Evolutionary conservation across 371 early-diverging fungal species (phyloP).

Genomic region (Choanephora cucurbitarum): DNA sequence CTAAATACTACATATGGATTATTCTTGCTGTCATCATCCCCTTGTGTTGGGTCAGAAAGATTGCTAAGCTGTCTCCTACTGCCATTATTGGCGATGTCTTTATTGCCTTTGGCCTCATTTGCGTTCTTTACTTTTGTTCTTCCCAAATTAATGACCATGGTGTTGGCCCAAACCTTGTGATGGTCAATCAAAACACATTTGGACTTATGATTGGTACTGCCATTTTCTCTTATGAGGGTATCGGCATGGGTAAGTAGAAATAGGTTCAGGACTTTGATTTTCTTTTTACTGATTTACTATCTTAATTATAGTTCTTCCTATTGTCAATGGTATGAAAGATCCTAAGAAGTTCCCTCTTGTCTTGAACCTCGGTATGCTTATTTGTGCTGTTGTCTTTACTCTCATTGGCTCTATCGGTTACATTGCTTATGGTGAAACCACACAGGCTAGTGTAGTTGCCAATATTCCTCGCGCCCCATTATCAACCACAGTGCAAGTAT

Average conservation of each 20-base stretch:
- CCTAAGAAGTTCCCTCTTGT: constrained; percentile 64
- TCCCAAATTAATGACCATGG: constrained; percentile 57
- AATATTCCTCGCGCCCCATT: constrained; percentile 60
- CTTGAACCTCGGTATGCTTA: constrained; percentile 57
- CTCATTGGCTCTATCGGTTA: constrained; percentile 76
- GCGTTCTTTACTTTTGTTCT: constrained; percentile 66
- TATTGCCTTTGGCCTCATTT: constrained; percentile 73
- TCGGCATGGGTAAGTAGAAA: constrained; percentile 42
- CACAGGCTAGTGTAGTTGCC: constrained; percentile 70
- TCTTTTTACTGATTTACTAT: neutral
- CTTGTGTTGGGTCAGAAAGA: constrained; percentile 74
- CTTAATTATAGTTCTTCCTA: constrained; percentile 42
- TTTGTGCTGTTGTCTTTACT: constrained; percentile 63
- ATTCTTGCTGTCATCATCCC: constrained; percentile 74
- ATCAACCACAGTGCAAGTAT: constrained; percentile 62
- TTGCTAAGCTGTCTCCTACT: constrained; percentile 71
- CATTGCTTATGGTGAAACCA: constrained; percentile 67
- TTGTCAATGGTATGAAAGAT: constrained; percentile 63
- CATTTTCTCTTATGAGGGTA: constrained; percentile 88
- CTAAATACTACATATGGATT: constrained; percentile 65
- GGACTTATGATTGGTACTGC: constrained; percentile 82
- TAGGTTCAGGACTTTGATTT: neutral
- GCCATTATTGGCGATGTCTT: constrained; percentile 80
- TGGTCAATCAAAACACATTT: constrained; percentile 56
- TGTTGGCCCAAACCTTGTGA: constrained; percentile 45